phyloP scores from a whole-genome alignment of 805 yeast genomes.

The Cyberlindnera galapagoensis region DNA sequence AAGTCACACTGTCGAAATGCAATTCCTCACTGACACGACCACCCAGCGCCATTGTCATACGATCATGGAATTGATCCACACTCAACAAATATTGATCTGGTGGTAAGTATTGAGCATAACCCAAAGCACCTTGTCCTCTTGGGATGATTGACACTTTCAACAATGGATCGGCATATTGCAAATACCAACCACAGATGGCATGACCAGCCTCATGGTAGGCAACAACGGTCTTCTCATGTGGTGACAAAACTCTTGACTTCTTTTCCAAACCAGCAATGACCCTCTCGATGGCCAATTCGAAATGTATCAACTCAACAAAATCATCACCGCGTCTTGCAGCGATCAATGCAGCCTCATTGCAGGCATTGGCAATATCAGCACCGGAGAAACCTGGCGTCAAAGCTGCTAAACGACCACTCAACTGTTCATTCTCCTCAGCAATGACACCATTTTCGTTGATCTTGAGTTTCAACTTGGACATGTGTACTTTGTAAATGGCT shows the following conservation, averaged over 20 bases:
- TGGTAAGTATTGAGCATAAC: conserved; percentile 94
- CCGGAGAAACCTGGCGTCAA: conserved; percentile 95
- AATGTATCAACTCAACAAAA: conserved; percentile 60
- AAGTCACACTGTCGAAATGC: conserved; percentile 80
- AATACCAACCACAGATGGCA: conserved; percentile 92
- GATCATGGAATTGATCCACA: conserved; percentile 67
- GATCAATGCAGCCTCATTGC: conserved; percentile 90
- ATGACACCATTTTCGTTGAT: conserved; percentile 34
- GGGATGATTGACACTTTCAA: conserved; percentile 93
- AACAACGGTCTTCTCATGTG: conserved; percentile 76
- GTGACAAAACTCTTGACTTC: conserved; percentile 70
- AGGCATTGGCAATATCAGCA: conserved; percentile 92
- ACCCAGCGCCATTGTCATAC: conserved; percentile 93
- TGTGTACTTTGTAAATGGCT: conserved; percentile 77
- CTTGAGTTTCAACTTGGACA: conserved; percentile 49
- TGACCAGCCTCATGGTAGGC: conserved; percentile 98
- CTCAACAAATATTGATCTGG: conserved; percentile 79
- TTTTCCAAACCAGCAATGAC: conserved; percentile 93
- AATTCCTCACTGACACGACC: conserved; percentile 90
- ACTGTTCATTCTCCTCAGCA: conserved; percentile 41
- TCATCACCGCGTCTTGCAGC: conserved; percentile 76
- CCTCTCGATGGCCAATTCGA: conserved; percentile 89
- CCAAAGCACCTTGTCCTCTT: conserved; percentile 89
- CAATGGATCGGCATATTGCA: conserved; percentile 83
- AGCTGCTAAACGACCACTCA: conserved; percentile 82